Evolutionary conservation across 345 rosid genomes (phyloP).

Genomic region (Raphanus raphanistrum): DNA sequence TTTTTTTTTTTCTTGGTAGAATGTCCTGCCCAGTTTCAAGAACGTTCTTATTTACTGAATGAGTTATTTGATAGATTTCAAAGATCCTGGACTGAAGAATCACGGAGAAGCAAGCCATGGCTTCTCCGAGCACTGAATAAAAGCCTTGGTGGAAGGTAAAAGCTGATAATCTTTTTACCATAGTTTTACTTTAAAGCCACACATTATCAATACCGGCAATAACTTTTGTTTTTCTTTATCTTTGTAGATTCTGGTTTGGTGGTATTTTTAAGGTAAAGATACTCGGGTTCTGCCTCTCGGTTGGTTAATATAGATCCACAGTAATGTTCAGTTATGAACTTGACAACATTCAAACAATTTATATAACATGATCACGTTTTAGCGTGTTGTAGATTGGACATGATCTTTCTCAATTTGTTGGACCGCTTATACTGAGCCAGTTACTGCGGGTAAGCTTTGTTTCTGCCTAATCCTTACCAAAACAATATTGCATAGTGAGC

Average conservation of each 20-base stretch:
- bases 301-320: constrained; percentile 6
- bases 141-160: constrained; percentile 82
- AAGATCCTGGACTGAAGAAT: constrained; percentile 73
- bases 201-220: neutral
- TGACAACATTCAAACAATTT: constrained; percentile 31
- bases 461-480: neutral
- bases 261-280: constrained; percentile 77
- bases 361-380: constrained; percentile 36
- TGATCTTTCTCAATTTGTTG: constrained; percentile 85
- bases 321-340: constrained; percentile 23
- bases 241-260: constrained; percentile 82
- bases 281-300: constrained; percentile 10
- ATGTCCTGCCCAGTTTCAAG: neutral
- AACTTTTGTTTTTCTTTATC: neutral
- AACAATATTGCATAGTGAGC: neutral
- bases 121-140: constrained; percentile 83
- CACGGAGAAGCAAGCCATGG: constrained; percentile 67
- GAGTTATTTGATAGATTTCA: constrained; percentile 57
- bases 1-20: neutral
- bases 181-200: neutral
- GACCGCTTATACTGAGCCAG: constrained; percentile 75
- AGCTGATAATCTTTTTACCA: neutral
- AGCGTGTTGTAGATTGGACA: constrained; percentile 61
- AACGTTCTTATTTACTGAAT: constrained; percentile 10
- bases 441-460: constrained; percentile 60